A percentile compares a stretch with the other conserved stretches of the same genome.
These are phyloP conservation scores for Hirsutella rhossiliensis DNA, from an alignment of 2,329 filamentous ascomycete genomes.

Conservation along the genomic window DNA sequence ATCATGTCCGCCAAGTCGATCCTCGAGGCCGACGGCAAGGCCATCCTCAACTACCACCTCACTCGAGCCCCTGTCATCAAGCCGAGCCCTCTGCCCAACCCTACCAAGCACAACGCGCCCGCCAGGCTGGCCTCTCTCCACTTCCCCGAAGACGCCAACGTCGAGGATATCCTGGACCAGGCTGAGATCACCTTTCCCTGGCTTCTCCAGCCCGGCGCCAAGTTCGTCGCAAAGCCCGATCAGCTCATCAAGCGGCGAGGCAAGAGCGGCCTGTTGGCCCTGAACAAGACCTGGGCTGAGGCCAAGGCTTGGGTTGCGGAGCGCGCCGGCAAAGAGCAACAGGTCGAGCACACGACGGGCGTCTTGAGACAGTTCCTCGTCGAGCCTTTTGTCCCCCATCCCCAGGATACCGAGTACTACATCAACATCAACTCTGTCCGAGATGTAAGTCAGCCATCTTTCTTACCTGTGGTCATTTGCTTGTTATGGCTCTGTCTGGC, in stretches of 20 bases:
- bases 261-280: slow-evolving; percentile 90
- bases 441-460: slow-evolving; percentile 61
- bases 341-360: slow-evolving; percentile 86
- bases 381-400: slow-evolving; percentile 96
- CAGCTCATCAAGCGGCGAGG: slow-evolving; percentile 99
- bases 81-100: slow-evolving; percentile 79
- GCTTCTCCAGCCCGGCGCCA: slow-evolving; percentile 71
- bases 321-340: slow-evolving; percentile 80
- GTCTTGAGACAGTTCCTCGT: slow-evolving; percentile 91
- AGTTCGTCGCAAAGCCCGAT: slow-evolving; percentile 98
- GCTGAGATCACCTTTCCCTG: slow-evolving; percentile 95
- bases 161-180: slow-evolving; percentile 80
- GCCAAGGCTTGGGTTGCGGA: slow-evolving; percentile 88
- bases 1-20: slow-evolving; percentile 71
- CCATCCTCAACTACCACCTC: slow-evolving; percentile 99
- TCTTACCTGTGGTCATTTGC: too few relatives aligned
- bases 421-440: slow-evolving; percentile 99
- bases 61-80: slow-evolving; percentile 96
- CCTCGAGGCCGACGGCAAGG: slow-evolving; percentile 98
- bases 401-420: slow-evolving; percentile 94
- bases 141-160: slow-evolving; percentile 80
- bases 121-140: slow-evolving; percentile 82
- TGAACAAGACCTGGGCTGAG: slow-evolving; percentile 97
- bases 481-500: too few relatives aligned
- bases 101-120: slow-evolving; percentile 83